Evolutionary conservation across 1,284 basidiomycete species (phyloP).

Genomic region (Ustilago hordei): DNA sequence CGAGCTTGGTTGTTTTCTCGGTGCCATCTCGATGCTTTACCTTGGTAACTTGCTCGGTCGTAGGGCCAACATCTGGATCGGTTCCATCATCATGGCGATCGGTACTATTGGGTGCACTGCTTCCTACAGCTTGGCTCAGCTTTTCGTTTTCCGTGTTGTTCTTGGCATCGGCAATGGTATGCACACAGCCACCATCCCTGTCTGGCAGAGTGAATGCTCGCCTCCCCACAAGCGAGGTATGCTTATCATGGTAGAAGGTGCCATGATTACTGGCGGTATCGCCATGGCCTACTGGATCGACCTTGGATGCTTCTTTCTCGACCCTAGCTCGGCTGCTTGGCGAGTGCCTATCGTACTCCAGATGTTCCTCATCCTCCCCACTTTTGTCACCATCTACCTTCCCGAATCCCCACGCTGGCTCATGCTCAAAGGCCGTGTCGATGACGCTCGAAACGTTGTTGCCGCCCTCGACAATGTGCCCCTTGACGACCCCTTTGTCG

Average conservation of each 20-base stretch:
- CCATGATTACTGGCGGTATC: constrained; percentile 64
- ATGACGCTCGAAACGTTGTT: constrained; percentile 59
- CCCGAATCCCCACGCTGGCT: constrained; percentile 69
- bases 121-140: constrained; percentile 53
- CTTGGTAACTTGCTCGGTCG: constrained; percentile 65
- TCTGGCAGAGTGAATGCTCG: constrained; percentile 67
- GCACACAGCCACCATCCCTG: constrained; percentile 68
- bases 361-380: constrained; percentile 66
- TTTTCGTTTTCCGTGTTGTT: constrained; percentile 65
- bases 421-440: constrained; percentile 57
- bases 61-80: constrained; percentile 65
- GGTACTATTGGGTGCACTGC: constrained; percentile 60
- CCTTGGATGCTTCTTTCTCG: constrained; percentile 63
- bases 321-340: constrained; percentile 58
- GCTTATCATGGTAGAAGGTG: constrained; percentile 68
- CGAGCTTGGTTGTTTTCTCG: constrained; percentile 65
- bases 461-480: constrained; percentile 61
- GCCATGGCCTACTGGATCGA: constrained; percentile 66
- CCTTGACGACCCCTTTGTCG: constrained; percentile 52
- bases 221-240: constrained; percentile 66
- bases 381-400: constrained; percentile 66
- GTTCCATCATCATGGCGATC: constrained; percentile 60
- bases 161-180: constrained; percentile 67
- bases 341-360: constrained; percentile 65
- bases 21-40: constrained; percentile 64